phyloP scores from a whole-genome alignment of 2,329 filamentous ascomycete species.

The Zymoseptoria pseudotritici region DNA sequence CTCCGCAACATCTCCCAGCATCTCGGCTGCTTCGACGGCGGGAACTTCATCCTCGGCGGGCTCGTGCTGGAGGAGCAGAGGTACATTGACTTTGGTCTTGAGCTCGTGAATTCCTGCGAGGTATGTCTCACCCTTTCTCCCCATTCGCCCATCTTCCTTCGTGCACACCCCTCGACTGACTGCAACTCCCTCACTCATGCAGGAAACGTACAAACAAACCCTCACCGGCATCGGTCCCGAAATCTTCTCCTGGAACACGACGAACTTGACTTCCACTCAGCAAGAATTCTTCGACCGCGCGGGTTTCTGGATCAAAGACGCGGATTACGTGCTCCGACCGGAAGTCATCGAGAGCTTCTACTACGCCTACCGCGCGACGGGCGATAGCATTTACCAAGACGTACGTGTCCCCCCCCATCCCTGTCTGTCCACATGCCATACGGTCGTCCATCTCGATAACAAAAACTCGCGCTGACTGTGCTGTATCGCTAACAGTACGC shows the following conservation, averaged over 20 bases:
- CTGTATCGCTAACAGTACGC: conserved; percentile 1
- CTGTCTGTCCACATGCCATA: neutral
- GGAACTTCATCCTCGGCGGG: conserved; percentile 78
- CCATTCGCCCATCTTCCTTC: too few relatives aligned
- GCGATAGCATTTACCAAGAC: conserved; percentile 16
- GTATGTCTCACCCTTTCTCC: neutral
- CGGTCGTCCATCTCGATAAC: neutral
- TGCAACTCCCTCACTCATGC: neutral
- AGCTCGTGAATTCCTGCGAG: conserved; percentile 64
- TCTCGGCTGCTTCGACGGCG: conserved; percentile 74
- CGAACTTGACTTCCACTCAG: conserved; percentile 31
- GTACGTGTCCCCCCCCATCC: neutral
- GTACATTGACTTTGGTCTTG: conserved; percentile 67
- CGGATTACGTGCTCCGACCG: conserved; percentile 59
- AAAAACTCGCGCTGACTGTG: neutral
- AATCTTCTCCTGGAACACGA: conserved; percentile 35
- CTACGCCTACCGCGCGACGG: conserved; percentile 19
- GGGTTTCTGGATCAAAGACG: conserved; percentile 63
- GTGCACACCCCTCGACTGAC: neutral
- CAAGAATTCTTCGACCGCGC: conserved; percentile 54
- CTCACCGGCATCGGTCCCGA: conserved; percentile 72
- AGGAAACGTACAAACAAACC: conserved; percentile 60
- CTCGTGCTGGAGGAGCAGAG: conserved; percentile 57
- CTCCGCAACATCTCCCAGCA: conserved; percentile 37
- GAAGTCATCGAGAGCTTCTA: conserved; percentile 21